Base-by-base conservation (phyloP, 208 protist species). In the Acanthamoeba rhysodes region DNA sequence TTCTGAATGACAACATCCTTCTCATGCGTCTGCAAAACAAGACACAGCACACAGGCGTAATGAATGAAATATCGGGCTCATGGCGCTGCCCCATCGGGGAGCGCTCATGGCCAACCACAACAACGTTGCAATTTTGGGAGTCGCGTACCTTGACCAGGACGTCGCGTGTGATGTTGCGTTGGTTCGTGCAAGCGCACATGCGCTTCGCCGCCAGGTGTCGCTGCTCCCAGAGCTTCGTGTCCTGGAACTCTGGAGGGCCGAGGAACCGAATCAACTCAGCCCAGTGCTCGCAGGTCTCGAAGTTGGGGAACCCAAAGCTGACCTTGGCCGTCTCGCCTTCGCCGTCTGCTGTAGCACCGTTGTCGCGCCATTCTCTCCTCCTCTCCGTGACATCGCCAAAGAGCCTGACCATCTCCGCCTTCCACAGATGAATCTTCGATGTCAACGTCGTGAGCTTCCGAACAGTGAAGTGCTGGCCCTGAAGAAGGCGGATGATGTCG, bases 281-380 rank as follows among this genome's bases (percentile, higher is more conserved):
- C 66, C 66, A 74, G 32, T 74, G 66, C 22, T 74, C 66, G 10
- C n/a, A 37, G 4, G 66, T 74, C 24, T 74, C 66, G 24, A 74
- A 74, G 66, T 74, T 74, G 66, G 66, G 12, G 66, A 74, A 74
- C 24, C 14, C 10, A 18, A 74, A 74, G 24, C 53, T 57, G 14
- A 57, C 9, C 53, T 57, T 57, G 53, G 53, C 16, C 53, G 1
- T 20, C 14, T 59, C 55, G 4, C 55, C 4, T 59, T 59, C 14
- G 14, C 20, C 14, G 14, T 59, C 14, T 0, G 0, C 14, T 0
- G 0, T 2, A 0, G 0, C 14, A 4, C 4, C 14, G 66, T n/a
- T 37, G 32, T 74, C 7, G 12, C 55, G 14, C 20, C 55, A 12
- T 22, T 59, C 4, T 59, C 55, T 22, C 20, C 12, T 59, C 20